Evolutionary conservation across 768 basidiomycete species (phyloP).

Genomic region (Rhodotorula graminis): DNA sequence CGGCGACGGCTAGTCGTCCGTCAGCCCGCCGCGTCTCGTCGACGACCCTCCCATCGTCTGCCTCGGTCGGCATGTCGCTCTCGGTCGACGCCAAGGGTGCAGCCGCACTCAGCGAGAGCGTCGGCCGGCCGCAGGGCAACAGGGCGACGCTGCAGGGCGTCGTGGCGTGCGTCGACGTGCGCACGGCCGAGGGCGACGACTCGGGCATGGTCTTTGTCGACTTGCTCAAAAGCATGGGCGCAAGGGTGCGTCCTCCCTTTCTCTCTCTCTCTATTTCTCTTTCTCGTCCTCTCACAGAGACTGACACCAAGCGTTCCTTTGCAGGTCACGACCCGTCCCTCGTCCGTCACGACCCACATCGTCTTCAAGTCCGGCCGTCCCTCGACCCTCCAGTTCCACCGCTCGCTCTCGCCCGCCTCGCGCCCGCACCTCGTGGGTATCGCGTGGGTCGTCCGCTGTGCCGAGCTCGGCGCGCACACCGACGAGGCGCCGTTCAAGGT

Average conservation of each 20-base stretch:
- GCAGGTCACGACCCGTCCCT: slow-evolving; percentile 62
- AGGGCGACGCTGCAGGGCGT: slow-evolving; percentile 62
- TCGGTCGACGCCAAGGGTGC: background rate
- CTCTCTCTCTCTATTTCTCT: slow-evolving; percentile 45
- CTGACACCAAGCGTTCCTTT: background rate
- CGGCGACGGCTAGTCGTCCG: too few species aligned
- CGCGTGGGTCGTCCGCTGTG: slow-evolving; percentile 84
- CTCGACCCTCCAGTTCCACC: slow-evolving; percentile 67
- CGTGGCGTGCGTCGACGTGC: slow-evolving; percentile 76
- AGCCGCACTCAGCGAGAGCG: background rate
- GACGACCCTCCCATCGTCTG: slow-evolving; percentile 6
- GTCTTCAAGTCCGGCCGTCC: slow-evolving; percentile 76
- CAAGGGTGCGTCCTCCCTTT: slow-evolving; percentile 56
- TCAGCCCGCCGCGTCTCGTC: background rate
- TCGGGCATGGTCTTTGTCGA: slow-evolving; percentile 75
- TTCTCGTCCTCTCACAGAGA: slow-evolving; percentile 45
- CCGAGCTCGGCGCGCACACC: slow-evolving; percentile 60
- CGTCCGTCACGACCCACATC: slow-evolving; percentile 61
- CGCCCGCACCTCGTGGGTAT: slow-evolving; percentile 70
- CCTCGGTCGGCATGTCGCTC: background rate
- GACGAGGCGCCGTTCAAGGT: slow-evolving; percentile 55
- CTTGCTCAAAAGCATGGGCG: slow-evolving; percentile 73
- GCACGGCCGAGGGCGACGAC: slow-evolving; percentile 68
- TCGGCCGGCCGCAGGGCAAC: background rate
- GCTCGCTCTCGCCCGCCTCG: slow-evolving; percentile 44